phyloP scores from a whole-genome alignment of 345 rosid genomes.

The Citrus unshiu region DNA sequence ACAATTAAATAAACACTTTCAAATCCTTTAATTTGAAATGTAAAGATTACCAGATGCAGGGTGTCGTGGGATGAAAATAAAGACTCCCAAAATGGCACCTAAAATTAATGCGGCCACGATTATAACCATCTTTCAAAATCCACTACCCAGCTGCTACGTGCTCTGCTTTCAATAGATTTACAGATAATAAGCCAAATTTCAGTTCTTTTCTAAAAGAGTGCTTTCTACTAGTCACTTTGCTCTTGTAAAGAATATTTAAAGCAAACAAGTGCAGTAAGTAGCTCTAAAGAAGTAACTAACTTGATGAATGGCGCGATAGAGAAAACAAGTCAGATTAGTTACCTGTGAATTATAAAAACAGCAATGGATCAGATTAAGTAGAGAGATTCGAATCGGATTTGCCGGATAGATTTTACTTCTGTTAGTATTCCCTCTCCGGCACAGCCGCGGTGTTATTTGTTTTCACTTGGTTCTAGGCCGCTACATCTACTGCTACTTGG shows the following conservation, averaged over 20 bases:
- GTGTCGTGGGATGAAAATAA: slow-evolving; percentile 34
- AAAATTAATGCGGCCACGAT: slow-evolving; percentile 37
- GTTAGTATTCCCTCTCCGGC: too few species aligned
- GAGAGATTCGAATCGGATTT: too few species aligned
- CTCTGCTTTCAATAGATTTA: background rate
- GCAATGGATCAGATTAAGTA: too few species aligned
- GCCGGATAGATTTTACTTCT: too few species aligned
- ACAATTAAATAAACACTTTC: background rate
- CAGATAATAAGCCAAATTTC: background rate
- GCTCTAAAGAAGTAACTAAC: background rate
- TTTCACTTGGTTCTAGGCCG: too few species aligned
- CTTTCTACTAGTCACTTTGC: background rate
- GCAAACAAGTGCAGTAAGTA: background rate
- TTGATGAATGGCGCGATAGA: background rate
- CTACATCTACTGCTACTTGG: too few species aligned
- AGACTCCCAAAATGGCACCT: slow-evolving; percentile 38
- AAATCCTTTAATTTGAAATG: background rate
- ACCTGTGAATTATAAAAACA: too few species aligned
- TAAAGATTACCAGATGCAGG: slow-evolving; percentile 25
- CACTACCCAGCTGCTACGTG: slow-evolving; percentile 13
- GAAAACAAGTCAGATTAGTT: background rate
- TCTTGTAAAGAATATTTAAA: background rate
- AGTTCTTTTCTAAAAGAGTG: background rate
- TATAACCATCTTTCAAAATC: slow-evolving; percentile 21
- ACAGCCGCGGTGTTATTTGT: too few species aligned